phyloP scores from a whole-genome alignment of 2,329 filamentous ascomycete genomes.

The Cladorrhinum sp. region DNA sequence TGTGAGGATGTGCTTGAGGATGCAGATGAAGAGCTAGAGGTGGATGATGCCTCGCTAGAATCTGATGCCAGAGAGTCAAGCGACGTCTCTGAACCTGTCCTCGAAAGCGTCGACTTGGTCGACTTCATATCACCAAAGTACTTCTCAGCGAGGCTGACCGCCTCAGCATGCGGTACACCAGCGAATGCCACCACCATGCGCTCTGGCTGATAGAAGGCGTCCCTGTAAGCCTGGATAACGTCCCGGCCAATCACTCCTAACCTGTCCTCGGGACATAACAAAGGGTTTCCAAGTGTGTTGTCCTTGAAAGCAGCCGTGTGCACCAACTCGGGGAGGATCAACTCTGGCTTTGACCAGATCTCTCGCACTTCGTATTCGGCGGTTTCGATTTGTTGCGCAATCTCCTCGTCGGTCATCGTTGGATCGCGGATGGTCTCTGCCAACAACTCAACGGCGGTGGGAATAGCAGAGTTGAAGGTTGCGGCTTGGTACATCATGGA shows the following conservation, averaged over 20 bases:
- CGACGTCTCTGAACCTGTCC: slow-evolving; percentile 58
- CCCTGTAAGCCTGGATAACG: slow-evolving; percentile 74
- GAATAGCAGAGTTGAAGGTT: slow-evolving; percentile 91
- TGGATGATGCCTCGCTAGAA: slow-evolving; percentile 34
- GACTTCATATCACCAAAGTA: slow-evolving; percentile 89
- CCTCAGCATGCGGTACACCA: slow-evolving; percentile 78
- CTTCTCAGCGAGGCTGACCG: slow-evolving; percentile 74
- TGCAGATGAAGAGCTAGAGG: slow-evolving; percentile 35
- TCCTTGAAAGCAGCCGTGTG: slow-evolving; percentile 95
- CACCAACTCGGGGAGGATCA: slow-evolving; percentile 91
- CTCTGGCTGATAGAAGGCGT: slow-evolving; percentile 83
- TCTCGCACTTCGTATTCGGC: slow-evolving; percentile 94
- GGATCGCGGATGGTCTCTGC: slow-evolving; percentile 93
- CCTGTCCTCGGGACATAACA: slow-evolving; percentile 85
- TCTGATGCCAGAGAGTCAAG: slow-evolving; percentile 39
- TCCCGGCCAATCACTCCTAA: slow-evolving; percentile 69
- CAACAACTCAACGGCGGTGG: slow-evolving; percentile 75
- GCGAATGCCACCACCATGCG: slow-evolving; percentile 94
- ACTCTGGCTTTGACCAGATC: slow-evolving; percentile 95
- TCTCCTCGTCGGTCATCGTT: slow-evolving; percentile 79
- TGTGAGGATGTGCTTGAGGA: slow-evolving; percentile 35
- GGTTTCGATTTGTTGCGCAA: slow-evolving; percentile 81
- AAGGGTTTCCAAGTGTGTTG: slow-evolving; percentile 90
- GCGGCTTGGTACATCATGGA: slow-evolving; percentile 98
- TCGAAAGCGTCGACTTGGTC: slow-evolving; percentile 48